Evolutionary conservation across 164 flowering plant species (phyloP).

Genomic region (Nymphaea colorata): DNA sequence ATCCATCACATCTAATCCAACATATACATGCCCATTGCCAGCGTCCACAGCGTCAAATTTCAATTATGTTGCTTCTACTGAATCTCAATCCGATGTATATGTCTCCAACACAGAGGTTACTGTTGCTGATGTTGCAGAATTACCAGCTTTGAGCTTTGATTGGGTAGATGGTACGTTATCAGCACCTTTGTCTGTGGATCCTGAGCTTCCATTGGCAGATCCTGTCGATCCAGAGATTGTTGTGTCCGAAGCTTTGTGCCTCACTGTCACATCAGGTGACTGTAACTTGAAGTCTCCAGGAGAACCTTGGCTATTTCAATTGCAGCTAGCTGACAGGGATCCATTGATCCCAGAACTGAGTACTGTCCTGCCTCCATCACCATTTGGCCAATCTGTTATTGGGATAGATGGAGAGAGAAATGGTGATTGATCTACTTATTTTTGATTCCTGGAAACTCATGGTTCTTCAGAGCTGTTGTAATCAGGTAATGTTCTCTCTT

Average conservation of each 20-base stretch:
- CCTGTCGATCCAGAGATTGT: conserved; percentile 4
- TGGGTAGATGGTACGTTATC: background rate
- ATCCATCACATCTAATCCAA: conserved; percentile 1
- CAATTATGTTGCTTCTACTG: conserved; percentile 5
- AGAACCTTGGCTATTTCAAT: conserved; percentile 16
- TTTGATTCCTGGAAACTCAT: background rate
- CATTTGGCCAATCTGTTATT: background rate
- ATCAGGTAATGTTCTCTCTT: background rate
- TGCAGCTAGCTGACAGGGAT: conserved; percentile 11
- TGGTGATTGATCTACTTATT: background rate
- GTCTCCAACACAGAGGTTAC: background rate
- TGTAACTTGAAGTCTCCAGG: conserved; percentile 20
- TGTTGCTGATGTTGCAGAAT: background rate
- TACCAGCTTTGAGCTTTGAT: background rate
- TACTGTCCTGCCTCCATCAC: conserved; percentile 11
- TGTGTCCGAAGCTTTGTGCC: conserved; percentile 10
- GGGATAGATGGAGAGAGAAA: background rate
- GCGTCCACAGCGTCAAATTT: conserved; percentile 3
- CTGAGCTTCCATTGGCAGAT: conserved; percentile 11
- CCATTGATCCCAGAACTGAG: conserved; percentile 9
- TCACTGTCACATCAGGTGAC: conserved; percentile 4
- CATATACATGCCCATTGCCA: background rate
- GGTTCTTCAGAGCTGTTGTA: background rate
- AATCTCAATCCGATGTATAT: background rate
- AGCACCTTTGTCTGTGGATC: background rate